phyloP scores from a whole-genome alignment of 1,139 yeast genomes.

The Zygoascus meyerae region DNA sequence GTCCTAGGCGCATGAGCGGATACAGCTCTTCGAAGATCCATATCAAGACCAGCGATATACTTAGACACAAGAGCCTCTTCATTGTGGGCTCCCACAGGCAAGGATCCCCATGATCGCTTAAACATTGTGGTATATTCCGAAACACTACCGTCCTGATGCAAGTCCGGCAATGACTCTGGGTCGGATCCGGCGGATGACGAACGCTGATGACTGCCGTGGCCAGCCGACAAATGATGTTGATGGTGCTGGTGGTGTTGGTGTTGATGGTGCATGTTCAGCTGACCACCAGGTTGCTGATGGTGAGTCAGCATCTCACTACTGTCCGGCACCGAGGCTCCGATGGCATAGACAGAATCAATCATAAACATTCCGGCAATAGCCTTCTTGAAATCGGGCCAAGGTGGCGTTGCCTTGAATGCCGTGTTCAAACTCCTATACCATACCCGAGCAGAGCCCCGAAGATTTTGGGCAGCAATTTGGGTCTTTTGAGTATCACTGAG shows the following conservation, averaged over 20 bases:
- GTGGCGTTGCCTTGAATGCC: conserved; percentile 7
- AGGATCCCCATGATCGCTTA: neutral
- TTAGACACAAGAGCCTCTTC: conserved; percentile 5
- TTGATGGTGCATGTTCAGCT: neutral
- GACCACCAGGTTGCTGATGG: no score
- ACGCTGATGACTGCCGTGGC: neutral
- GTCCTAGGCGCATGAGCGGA: conserved; percentile 4
- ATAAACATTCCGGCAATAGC: conserved; percentile 6
- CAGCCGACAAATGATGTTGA: neutral
- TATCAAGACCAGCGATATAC: conserved; percentile 7
- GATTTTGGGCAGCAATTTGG: conserved; percentile 4
- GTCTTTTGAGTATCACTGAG: conserved; percentile 5
- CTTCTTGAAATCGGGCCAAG: conserved; percentile 8
- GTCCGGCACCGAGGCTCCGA: no score
- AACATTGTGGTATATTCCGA: conserved; percentile 7
- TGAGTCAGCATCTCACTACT: no score
- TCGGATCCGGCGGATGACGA: conserved; percentile 1
- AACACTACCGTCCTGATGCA: conserved; percentile 8
- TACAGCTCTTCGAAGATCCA: conserved; percentile 8
- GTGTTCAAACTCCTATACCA: conserved; percentile 6
- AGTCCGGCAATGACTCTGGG: conserved; percentile 2
- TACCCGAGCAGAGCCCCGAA: conserved; percentile 4
- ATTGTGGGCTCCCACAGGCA: neutral
- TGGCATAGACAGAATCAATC: neutral
- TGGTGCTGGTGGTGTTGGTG: neutral